Conservation (phyloP, 2,329 filamentous ascomycete species). For the Colletotrichum spinosum region DNA sequence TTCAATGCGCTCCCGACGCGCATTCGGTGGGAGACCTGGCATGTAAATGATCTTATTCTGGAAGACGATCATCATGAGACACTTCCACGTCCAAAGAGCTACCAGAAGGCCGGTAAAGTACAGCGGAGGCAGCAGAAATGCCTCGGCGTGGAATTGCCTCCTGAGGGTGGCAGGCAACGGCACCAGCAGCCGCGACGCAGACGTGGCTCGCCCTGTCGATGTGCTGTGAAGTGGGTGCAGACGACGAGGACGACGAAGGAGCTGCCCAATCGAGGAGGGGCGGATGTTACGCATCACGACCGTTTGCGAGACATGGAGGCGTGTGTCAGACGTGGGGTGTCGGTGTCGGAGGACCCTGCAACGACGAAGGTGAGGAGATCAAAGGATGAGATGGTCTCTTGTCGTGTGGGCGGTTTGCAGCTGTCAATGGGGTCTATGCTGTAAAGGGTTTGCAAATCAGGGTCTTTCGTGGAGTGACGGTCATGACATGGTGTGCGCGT, state of each 20-base stretch:
- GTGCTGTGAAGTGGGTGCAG: slow-evolving; percentile 14
- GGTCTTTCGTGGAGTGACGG: slow-evolving; percentile 16
- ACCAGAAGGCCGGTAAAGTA: slow-evolving; percentile 75
- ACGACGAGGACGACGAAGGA: slow-evolving; percentile 18
- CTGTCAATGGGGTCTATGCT: not conserved
- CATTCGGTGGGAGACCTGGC: slow-evolving; percentile 78
- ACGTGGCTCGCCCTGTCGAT: slow-evolving; percentile 33
- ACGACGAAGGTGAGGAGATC: not conserved
- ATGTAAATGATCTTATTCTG: slow-evolving; percentile 89
- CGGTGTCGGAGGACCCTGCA: slow-evolving; percentile 23
- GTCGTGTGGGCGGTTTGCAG: not conserved
- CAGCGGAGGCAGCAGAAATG: slow-evolving; percentile 71
- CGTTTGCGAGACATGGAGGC: slow-evolving; percentile 33
- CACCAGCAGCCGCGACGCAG: slow-evolving; percentile 5
- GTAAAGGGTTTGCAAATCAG: slow-evolving; percentile 19
- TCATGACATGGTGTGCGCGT: slow-evolving; percentile 34
- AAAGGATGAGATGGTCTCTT: not conserved
- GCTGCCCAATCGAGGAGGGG: slow-evolving; percentile 40
- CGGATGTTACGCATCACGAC: slow-evolving; percentile 42
- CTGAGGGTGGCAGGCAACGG: slow-evolving; percentile 37
- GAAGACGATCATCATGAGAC: slow-evolving; percentile 79
- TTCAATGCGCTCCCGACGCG: slow-evolving; percentile 73
- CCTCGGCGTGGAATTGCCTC: slow-evolving; percentile 50
- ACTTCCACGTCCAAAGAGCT: slow-evolving; percentile 74
- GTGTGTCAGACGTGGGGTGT: slow-evolving; percentile 11